Evolutionary conservation across 164 flowering plant species (phyloP), one percentile per base, ranked within the genome.

Genomic region (Magnolia changhungtana): DNA sequence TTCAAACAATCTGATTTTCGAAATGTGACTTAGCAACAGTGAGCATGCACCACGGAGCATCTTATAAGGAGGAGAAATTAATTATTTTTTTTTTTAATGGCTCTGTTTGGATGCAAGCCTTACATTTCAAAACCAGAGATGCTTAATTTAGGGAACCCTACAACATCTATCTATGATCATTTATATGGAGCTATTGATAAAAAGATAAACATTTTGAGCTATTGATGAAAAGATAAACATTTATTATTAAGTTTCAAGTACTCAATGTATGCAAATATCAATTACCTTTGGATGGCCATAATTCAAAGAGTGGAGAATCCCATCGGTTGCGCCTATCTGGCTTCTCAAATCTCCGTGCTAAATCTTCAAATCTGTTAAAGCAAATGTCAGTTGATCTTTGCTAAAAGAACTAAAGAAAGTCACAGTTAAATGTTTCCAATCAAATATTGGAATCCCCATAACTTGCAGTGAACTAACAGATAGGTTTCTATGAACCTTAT

Each of bases 301-400:
- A 63, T 81, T 92, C 98, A 80, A 90, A 94, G 78, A 94, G 83
- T 51, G 99, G 98, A n/a, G 95, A 91, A 83, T 96, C 98, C 98
- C 98, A 96, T 24, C 98, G 86, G 68, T 91, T 94, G 77, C 91
- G 89, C 74, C 90, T 85, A 49, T 91, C 94, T 50, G 99, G 99
- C 52, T 58, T 87, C 88, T 96, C 99, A 77, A 96, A 96, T 82
- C 99, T 92, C 79, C 94, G 85, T 1, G 82, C 87, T 51, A 96
- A 75, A 83, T 96, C 99, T 78, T 96, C 98, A 81, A 96, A 90
- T 77, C 85, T 83, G 83, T 68, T 23, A 14, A 80, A 69, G 16
- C 11, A 76, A 76, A 69, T 23, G 59, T 52, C 69, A 69, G 19
- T 23, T 59, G 66, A 23, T 67, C 7, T 13, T 71, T 11, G 24